These are phyloP conservation scores for Arachnopeziza araneosa DNA, from an alignment of 2,329 filamentous ascomycete species.

Conservation along the genomic window DNA sequence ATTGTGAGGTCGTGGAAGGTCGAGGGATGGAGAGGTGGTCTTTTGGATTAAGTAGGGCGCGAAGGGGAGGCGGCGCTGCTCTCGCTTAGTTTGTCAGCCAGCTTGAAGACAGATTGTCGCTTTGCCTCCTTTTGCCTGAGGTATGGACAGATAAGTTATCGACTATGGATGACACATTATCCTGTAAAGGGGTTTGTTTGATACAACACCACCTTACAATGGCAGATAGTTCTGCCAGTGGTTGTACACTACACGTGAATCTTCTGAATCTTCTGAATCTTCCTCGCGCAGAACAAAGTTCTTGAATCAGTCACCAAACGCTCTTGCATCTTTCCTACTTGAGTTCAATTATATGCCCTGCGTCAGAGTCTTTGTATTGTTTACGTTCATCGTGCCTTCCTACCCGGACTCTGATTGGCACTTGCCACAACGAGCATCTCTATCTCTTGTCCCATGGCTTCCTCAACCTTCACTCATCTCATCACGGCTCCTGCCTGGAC, in stretches of 20 bases:
- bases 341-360: background rate
- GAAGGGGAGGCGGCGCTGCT: background rate
- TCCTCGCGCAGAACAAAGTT: too few species aligned
- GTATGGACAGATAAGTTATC: background rate
- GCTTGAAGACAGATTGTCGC: background rate
- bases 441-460: background rate
- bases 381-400: background rate
- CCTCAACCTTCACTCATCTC: background rate
- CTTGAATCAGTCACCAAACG: too few species aligned
- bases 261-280: too few species aligned
- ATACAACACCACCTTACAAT: too few species aligned
- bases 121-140: background rate
- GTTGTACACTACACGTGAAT: too few species aligned
- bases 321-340: background rate
- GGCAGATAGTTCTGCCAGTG: too few species aligned
- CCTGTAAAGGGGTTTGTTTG: background rate
- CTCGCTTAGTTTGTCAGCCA: background rate
- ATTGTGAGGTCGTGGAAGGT: background rate
- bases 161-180: too few species aligned
- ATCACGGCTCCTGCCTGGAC: too few species aligned
- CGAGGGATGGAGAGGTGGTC: background rate
- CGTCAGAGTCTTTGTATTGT: background rate
- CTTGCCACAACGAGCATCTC: background rate
- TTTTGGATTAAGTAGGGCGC: background rate
- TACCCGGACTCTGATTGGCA: background rate